Evolutionary conservation across 2,329 filamentous ascomycete genomes (phyloP), one percentile per base, ranked within the genome.

Genomic region (Fusarium sp.): DNA sequence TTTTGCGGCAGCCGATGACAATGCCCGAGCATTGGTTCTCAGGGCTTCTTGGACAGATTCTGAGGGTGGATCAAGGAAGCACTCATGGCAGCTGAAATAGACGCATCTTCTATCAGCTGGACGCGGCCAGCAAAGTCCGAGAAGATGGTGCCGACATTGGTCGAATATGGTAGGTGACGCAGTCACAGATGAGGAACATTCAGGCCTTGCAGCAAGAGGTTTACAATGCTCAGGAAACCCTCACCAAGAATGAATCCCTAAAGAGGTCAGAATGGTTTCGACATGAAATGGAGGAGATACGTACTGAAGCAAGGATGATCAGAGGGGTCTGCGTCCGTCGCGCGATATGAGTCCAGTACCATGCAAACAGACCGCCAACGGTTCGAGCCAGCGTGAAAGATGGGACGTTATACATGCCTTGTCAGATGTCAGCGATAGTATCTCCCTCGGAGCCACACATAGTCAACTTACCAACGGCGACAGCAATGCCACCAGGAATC

Each of bases 351-450:
- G 83, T 86, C 94, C 94, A 98, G 83, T 93, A 96, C 87, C 93
- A 94, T 71, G 90, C 91, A 33, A 88, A 75, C 12, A 90, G 52
- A 0, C 96, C 96, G 5, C 96, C 96, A 14, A 94, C 89, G 0
- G 94, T 93, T 69, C 96, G 86, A 1, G 96, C 95, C 41, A 99
- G 85, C 0, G 96, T 99, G 79, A 99, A 99, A 0, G 94, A 97
- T 0, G 96, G 96, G 1, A 95, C 94, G 77, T 98, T 99, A 83
- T 98, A 99, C 90, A 99, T 99, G 53, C 96, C 92, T 92, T 62
- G 36, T 52, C 50, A 33, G 45, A 44, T 50, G 52, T 77, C 60
- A 77, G 65, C 55, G 42, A 42, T 39, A 56, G 31, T 53, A 27
- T 41, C 27, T 46, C 14, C 15, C n/a, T 22, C 20, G 10, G 33